A percentile compares a stretch with the other conserved stretches of the same genome.
Evolutionary conservation across 495 filamentous ascomycete genomes (phyloP).

Genomic region (Trichoderma gamsii): DNA sequence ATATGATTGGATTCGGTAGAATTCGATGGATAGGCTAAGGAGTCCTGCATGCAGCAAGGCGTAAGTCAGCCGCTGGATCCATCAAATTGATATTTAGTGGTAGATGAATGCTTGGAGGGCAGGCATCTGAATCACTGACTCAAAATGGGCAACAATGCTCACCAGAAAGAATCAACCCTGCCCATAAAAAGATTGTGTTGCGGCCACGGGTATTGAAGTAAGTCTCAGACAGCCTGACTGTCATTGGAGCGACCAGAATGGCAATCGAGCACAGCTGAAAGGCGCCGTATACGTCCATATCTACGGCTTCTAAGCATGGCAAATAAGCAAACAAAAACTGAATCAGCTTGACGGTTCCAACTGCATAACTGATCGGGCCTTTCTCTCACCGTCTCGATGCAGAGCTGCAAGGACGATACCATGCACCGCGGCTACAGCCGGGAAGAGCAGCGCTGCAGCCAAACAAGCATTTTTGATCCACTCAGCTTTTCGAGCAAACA

Average conservation of each 20-base stretch:
- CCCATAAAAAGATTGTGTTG: conserved; percentile 59
- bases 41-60: conserved; percentile 32
- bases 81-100: no score
- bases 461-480: conserved; percentile 54
- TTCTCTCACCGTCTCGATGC: conserved; percentile 44
- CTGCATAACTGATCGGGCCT: neutral
- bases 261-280: conserved; percentile 59
- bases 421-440: conserved; percentile 55
- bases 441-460: conserved; percentile 55
- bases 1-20: conserved; percentile 42
- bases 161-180: conserved; percentile 50
- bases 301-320: conserved; percentile 43
- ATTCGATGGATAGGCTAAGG: conserved; percentile 52
- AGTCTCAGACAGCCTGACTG: conserved; percentile 49
- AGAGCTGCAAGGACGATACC: conserved; percentile 50
- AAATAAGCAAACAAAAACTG: conserved; percentile 16
- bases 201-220: conserved; percentile 55
- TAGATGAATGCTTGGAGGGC: neutral
- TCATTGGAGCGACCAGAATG: conserved; percentile 52
- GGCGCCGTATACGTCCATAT: conserved; percentile 60
- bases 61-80: neutral
- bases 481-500: conserved; percentile 50
- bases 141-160: conserved; percentile 17
- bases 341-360: neutral
- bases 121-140: neutral